Base-by-base conservation (phyloP, 1,139 yeast genomes). In the Yarrowia galli region DNA sequence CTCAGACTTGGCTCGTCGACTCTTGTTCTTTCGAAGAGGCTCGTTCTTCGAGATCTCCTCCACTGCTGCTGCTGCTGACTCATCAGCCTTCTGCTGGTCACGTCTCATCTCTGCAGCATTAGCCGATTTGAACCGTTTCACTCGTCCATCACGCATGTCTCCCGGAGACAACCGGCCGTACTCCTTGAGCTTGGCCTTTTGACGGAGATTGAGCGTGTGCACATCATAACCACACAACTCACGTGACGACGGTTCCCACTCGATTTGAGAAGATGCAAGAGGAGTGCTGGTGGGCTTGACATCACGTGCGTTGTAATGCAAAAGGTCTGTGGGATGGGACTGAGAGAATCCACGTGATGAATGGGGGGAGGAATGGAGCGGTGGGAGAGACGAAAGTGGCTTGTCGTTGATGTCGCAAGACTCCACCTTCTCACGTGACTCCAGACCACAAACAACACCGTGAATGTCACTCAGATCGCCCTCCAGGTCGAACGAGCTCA, bases 171-270 rank as follows among this genome's bases (percentile, higher is more conserved):
- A 6, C 13, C 48, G 48, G 7, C 63, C 63, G 15, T 40, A 43
- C 32, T 23, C 64, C 28, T 43, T 58, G 42, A 58, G 64, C 42
- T 58, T 32, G 32, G 64, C 38, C 32, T 58, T 58, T 32, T 58
- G 51, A 2, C 51, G 51, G 20, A 58, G 32, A 9, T 58, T 58
- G 40, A 58, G 64, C 7, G 38, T 58, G 32, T 58, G 64, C 7
- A 16, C 15, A 20, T 58, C 51, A 42, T 43, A 58, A n/a, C 64
- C 64, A 16, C 13, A 22, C 6, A 58, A 23, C n/a, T 58, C 64
- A 6, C 64, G 64, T 20, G 64, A 58, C 10, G 64, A 58, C 3
- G 64, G 64, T 8, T 42, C 51, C 64, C 64, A 58, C 20, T 28
- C 51, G n/a, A 58, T 43, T 9, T 43, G 64, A 18, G 64, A 56